Evolutionary conservation across 2,329 filamentous ascomycete genomes (phyloP).

Genomic region (Stemphylium lycopersici): DNA sequence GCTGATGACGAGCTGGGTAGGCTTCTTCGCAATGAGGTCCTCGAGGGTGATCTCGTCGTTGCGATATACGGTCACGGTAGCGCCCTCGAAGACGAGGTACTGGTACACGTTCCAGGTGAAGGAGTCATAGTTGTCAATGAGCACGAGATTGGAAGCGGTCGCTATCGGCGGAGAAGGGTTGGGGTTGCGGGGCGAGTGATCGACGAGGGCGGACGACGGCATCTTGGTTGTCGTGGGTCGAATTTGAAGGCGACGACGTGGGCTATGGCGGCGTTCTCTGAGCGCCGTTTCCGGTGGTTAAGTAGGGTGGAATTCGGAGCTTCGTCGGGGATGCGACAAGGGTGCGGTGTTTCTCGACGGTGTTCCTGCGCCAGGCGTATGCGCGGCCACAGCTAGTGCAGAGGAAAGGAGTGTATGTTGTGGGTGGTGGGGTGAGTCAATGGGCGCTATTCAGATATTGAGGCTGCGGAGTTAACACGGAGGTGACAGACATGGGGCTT

Average conservation of each 20-base stretch:
- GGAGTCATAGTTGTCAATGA: conserved; percentile 99
- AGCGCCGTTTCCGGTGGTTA: not conserved
- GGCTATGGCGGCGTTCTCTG: not conserved
- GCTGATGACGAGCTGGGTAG: conserved; percentile 92
- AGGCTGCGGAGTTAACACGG: conserved; percentile 22
- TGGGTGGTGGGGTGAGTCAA: conserved; percentile 25
- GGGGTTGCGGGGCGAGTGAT: conserved; percentile 88
- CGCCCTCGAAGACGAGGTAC: conserved; percentile 95
- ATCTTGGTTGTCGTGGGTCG: conserved; percentile 38
- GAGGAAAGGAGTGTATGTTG: conserved; percentile 3
- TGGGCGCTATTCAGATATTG: conserved; percentile 10
- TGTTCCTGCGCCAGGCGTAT: not conserved
- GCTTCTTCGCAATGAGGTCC: conserved; percentile 80
- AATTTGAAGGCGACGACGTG: not conserved
- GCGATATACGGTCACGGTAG: conserved; percentile 84
- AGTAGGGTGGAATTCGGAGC: not conserved
- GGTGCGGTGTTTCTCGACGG: not conserved
- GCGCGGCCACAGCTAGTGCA: not conserved
- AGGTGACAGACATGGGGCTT: conserved; percentile 11
- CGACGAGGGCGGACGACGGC: conserved; percentile 62
- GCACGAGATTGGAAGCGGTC: conserved; percentile 85
- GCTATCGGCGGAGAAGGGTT: conserved; percentile 73
- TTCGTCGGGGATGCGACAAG: not conserved
- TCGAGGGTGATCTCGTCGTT: conserved; percentile 91
- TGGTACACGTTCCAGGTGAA: conserved; percentile 99